phyloP scores from a whole-genome alignment of 768 basidiomycete genomes.

The Leucosporidium yakuticum region DNA sequence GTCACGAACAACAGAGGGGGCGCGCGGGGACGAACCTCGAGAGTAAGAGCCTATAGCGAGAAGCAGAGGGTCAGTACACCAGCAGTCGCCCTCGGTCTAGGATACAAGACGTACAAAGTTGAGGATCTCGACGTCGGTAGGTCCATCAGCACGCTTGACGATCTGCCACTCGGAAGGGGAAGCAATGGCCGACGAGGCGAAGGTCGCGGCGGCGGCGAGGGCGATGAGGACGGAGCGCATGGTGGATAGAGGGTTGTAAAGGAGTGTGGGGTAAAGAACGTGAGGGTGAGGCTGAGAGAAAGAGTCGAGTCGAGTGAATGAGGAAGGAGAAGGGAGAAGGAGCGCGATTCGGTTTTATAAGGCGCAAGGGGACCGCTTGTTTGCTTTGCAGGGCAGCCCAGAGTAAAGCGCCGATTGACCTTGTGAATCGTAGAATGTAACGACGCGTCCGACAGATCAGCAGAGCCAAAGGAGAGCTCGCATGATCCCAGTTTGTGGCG shows the following conservation, averaged over 20 bases:
- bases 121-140: constrained; percentile 26
- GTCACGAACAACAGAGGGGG: not conserved
- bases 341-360: too few relatives aligned
- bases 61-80: not conserved
- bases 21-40: constrained; percentile 4
- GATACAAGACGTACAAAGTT: constrained; percentile 6
- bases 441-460: too few relatives aligned
- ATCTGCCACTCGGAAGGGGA: not conserved
- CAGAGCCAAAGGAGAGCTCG: too few relatives aligned
- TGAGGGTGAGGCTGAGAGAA: not conserved
- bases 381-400: too few relatives aligned
- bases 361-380: too few relatives aligned
- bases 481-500: too few relatives aligned
- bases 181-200: constrained; percentile 14
- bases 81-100: not conserved
- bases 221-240: constrained; percentile 14
- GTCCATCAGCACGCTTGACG: constrained; percentile 13
- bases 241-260: not conserved
- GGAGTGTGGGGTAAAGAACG: not conserved
- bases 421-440: too few relatives aligned
- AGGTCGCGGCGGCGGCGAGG: constrained; percentile 14
- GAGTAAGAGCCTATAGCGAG: constrained; percentile 11
- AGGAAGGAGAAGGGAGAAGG: too few relatives aligned
- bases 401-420: too few relatives aligned
- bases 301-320: not conserved